A percentile compares a stretch with the other conserved stretches of the same genome.
Conservation (phyloP, 202 grass and related monocot genomes). For the Schoenoplectus triqueter region DNA sequence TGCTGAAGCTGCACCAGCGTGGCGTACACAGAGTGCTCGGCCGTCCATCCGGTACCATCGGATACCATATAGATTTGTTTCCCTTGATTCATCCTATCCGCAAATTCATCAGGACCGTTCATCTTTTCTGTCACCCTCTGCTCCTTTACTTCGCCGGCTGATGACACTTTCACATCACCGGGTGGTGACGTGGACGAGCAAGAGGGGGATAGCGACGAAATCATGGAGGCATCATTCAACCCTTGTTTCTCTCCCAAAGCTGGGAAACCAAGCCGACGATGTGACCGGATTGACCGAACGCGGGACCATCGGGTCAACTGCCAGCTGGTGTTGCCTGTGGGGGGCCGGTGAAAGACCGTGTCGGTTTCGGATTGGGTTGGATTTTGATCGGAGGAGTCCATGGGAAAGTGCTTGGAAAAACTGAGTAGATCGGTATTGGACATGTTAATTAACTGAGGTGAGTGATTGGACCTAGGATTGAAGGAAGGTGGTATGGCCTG, state of each 20-base stretch:
- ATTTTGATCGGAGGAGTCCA: not conserved
- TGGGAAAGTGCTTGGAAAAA: not conserved
- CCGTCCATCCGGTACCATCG: conserved; percentile 85
- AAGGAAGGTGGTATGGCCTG: no score
- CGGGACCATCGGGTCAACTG: conserved; percentile 75
- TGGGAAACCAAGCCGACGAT: conserved; percentile 47
- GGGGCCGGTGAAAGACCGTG: not conserved
- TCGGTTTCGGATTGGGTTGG: not conserved
- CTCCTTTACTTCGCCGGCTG: not conserved
- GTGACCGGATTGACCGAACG: conserved; percentile 63
- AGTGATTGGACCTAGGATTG: not conserved
- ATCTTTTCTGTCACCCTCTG: conserved; percentile 13
- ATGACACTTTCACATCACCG: not conserved
- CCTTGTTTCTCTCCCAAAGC: conserved; percentile 26
- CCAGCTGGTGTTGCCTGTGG: conserved; percentile 32
- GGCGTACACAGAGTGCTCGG: conserved; percentile 89
- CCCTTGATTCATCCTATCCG: conserved; percentile 25
- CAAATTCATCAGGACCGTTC: conserved; percentile 26
- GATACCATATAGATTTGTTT: conserved; percentile 96
- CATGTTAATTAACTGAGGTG: not conserved
- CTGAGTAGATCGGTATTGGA: not conserved
- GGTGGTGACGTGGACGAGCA: not conserved
- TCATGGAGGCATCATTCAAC: not conserved
- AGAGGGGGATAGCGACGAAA: not conserved
- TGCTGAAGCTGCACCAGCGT: conserved; percentile 86